Conservation (phyloP, 495 filamentous ascomycete species). For the Aeminium ludgeri region DNA sequence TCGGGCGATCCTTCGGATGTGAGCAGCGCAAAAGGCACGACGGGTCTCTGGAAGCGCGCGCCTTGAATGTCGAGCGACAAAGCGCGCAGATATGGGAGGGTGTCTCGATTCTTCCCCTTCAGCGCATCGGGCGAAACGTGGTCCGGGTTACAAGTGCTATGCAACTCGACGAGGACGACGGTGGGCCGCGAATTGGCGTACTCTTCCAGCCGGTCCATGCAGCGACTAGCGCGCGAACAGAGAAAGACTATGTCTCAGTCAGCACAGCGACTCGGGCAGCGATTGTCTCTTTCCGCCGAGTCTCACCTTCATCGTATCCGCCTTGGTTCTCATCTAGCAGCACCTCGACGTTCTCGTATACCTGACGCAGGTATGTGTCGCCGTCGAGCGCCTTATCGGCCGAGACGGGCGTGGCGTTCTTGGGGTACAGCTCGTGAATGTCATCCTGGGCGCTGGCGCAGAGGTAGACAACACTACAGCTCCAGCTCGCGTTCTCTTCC, state of each 20-base stretch:
- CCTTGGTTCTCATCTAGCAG: conserved; percentile 15
- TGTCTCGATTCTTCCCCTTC: not conserved
- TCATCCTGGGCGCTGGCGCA: conserved; percentile 8
- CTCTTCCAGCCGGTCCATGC: conserved; percentile 7
- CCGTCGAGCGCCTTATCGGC: not conserved
- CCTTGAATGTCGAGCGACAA: conserved; percentile 11
- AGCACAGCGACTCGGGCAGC: not conserved
- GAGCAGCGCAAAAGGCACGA: conserved; percentile 13
- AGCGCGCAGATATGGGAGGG: conserved; percentile 5
- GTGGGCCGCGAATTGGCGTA: conserved; percentile 5
- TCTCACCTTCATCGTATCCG: conserved; percentile 12
- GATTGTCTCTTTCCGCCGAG: not conserved
- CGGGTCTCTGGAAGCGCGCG: conserved; percentile 10
- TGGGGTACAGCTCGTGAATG: conserved; percentile 5
- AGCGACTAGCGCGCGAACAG: conserved; percentile 3
- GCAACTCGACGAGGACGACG: conserved; percentile 12
- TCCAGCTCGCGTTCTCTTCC: conserved; percentile 8
- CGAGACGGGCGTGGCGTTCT: not conserved
- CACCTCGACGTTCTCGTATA: conserved; percentile 8
- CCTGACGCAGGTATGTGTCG: not conserved
- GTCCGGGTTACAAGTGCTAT: not conserved
- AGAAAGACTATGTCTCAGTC: conserved; percentile 9
- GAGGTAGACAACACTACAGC: conserved; percentile 13
- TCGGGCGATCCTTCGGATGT: not conserved
- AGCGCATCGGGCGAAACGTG: not conserved